Percentiles rank a stretch among this genome's conserved stretches.
Conservation (phyloP, 2,329 filamentous ascomycete genomes). For the Apiospora pterosperma region DNA sequence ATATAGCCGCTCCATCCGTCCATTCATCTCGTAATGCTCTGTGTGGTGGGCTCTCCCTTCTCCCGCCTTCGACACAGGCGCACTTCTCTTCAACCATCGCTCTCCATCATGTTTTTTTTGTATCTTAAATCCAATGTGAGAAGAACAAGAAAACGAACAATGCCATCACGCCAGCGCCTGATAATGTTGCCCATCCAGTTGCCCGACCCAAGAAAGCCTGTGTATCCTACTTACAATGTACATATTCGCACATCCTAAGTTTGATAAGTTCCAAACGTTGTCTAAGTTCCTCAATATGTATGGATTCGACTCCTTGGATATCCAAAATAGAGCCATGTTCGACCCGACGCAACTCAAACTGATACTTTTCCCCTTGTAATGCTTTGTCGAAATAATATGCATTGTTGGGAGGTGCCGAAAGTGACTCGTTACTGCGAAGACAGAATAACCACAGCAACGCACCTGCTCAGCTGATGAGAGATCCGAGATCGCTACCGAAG, state of each 20-base stretch:
- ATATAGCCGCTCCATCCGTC: not conserved
- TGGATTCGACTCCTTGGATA: not conserved
- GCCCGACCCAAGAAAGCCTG: not conserved
- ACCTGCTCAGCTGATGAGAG: conserved; percentile 37
- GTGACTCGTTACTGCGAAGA: not conserved
- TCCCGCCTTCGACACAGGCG: not conserved
- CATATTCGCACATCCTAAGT: not conserved
- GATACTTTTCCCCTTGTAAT: not conserved
- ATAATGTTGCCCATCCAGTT: not conserved
- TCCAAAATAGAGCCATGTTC: not conserved
- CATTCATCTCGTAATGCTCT: not conserved
- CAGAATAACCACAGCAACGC: not conserved
- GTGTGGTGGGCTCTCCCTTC: not conserved
- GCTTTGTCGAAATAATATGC: not conserved
- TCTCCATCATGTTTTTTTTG: not conserved
- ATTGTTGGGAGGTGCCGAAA: not conserved
- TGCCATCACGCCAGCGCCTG: not conserved
- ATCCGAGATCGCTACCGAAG: conserved; percentile 43
- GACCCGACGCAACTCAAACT: not conserved
- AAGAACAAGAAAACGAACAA: not conserved
- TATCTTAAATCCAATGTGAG: not conserved
- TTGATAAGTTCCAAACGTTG: not conserved
- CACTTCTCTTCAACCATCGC: not conserved
- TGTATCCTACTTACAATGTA: not conserved
- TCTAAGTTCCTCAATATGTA: not conserved